phyloP scores from a whole-genome alignment of 768 basidiomycete species.

The Boletus sensibilis region DNA sequence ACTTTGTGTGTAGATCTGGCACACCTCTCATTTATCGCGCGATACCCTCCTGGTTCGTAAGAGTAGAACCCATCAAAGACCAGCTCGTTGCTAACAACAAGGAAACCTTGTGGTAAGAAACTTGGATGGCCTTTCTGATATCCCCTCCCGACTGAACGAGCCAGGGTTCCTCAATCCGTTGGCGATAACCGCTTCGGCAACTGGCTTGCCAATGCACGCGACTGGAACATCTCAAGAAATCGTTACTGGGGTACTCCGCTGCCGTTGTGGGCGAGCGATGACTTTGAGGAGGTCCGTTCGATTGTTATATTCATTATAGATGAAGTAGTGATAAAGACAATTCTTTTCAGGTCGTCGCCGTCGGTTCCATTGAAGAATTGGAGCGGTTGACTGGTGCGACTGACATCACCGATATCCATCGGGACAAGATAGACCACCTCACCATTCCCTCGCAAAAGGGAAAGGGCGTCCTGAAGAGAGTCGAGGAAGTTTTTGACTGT shows the following conservation, averaged over 20 bases:
- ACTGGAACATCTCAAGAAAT: slow-evolving; percentile 99
- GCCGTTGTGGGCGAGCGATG: slow-evolving; percentile 94
- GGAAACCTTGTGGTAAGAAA: slow-evolving; percentile 76
- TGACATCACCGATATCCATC: slow-evolving; percentile 86
- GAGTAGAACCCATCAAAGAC: slow-evolving; percentile 81
- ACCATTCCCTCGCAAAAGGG: slow-evolving; percentile 91
- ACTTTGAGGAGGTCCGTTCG: slow-evolving; percentile 69
- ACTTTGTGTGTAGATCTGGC: slow-evolving; percentile 59
- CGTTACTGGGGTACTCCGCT: slow-evolving; percentile 99
- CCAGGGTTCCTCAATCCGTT: slow-evolving; percentile 87
- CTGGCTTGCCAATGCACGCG: slow-evolving; percentile 97
- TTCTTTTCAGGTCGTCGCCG: slow-evolving; percentile 63
- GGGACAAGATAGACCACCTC: slow-evolving; percentile 94
- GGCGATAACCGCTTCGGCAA: slow-evolving; percentile 94
- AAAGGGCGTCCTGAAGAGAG: slow-evolving; percentile 79
- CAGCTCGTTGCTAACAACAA: slow-evolving; percentile 89
- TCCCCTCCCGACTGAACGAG: slow-evolving; percentile 2
- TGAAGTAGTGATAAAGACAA: background rate
- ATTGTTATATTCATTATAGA: background rate
- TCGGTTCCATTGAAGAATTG: slow-evolving; percentile 87
- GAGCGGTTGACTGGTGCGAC: slow-evolving; percentile 80
- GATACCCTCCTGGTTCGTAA: slow-evolving; percentile 94
- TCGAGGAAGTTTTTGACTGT: slow-evolving; percentile 99
- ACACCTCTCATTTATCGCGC: slow-evolving; percentile 96
- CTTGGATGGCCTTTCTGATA: background rate